A percentile compares a stretch with the other conserved stretches of the same genome.
These are phyloP conservation scores for Ophiostoma sp. DNA, from an alignment of 2,329 filamentous ascomycete species.

Conservation along the genomic window DNA sequence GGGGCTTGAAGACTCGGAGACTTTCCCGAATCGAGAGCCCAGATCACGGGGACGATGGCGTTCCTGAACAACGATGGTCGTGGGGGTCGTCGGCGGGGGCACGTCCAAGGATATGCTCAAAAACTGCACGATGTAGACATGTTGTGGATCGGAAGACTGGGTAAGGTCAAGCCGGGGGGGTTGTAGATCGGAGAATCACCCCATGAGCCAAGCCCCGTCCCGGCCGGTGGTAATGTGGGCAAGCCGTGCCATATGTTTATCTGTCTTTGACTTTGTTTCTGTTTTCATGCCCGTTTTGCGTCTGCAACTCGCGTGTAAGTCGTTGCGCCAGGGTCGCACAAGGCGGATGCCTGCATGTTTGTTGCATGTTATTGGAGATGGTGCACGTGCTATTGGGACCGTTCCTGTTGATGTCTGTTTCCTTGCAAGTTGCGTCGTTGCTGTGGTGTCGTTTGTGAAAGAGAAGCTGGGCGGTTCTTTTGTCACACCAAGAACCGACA, in stretches of 20 bases:
- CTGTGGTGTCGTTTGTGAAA: background rate
- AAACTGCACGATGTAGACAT: background rate
- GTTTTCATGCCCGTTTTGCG: background rate
- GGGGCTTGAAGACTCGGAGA: too few species aligned
- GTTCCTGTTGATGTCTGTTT: background rate
- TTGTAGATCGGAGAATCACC: background rate
- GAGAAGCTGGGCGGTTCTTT: background rate
- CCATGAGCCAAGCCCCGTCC: background rate
- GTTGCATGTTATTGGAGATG: background rate
- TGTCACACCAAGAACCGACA: background rate
- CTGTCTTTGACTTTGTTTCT: background rate
- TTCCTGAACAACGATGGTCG: background rate
- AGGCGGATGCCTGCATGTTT: background rate
- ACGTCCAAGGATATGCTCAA: background rate
- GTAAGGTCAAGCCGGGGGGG: background rate
- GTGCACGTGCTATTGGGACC: background rate
- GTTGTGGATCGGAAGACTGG: background rate
- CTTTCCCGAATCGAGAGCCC: background rate
- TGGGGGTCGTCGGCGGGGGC: background rate
- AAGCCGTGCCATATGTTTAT: background rate
- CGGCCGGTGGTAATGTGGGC: background rate
- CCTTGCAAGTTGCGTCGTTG: background rate
- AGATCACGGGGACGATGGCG: conserved; percentile 1
- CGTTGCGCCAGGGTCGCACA: background rate
- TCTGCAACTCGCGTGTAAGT: background rate